These are phyloP conservation scores for Penicillium sp. DNA, from an alignment of 2,329 filamentous ascomycete species.

Conservation along the genomic window DNA sequence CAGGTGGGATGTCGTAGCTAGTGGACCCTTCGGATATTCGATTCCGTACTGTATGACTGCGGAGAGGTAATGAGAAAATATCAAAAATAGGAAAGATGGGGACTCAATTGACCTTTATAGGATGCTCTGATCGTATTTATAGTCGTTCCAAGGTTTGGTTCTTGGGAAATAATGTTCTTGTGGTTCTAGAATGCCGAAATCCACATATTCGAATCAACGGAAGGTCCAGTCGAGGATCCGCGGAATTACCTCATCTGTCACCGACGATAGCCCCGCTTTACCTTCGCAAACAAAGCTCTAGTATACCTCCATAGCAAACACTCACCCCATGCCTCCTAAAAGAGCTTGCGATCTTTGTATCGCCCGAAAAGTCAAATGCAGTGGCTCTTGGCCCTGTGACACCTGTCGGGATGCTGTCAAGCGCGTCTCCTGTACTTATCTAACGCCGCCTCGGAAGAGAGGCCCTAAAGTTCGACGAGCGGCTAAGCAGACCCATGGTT, in stretches of 20 bases:
- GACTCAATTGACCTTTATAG: not conserved
- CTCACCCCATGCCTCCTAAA: slow-evolving; percentile 19
- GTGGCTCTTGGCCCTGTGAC: slow-evolving; percentile 29
- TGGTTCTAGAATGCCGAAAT: not conserved
- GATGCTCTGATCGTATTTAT: not conserved
- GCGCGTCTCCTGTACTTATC: slow-evolving; percentile 25
- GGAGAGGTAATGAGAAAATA: not conserved
- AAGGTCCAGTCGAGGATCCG: slow-evolving; percentile 3
- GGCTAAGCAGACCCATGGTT: not conserved
- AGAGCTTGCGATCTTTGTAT: slow-evolving; percentile 33
- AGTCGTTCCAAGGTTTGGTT: not conserved
- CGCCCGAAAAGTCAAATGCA: slow-evolving; percentile 32
- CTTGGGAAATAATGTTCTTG: not conserved
- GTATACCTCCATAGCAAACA: not conserved
- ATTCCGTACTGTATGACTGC: not conserved
- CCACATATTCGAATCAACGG: not conserved
- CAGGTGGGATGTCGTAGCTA: not conserved
- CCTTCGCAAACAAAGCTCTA: not conserved
- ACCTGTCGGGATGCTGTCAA: slow-evolving; percentile 24
- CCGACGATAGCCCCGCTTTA: not conserved
- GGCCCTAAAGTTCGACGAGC: slow-evolving; percentile 27
- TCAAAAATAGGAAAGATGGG: not conserved
- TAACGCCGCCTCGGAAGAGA: slow-evolving; percentile 27
- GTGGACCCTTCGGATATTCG: not conserved
- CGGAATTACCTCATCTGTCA: not conserved